Base-by-base conservation (phyloP, 1,284 basidiomycete genomes). In the Bjerkandera adusta region DNA sequence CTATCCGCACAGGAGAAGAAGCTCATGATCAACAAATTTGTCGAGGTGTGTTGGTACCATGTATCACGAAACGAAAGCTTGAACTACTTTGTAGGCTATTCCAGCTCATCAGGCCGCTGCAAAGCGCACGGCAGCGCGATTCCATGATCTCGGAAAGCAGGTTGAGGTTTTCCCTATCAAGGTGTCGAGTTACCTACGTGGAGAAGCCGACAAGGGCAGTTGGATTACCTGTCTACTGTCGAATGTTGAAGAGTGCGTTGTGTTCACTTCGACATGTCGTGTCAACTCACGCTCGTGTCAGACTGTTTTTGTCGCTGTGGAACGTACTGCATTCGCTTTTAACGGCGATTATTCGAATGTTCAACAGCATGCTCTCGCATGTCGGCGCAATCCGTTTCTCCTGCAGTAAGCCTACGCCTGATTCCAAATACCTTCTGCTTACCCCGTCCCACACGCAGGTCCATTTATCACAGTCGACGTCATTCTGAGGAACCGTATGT, bases 1-100 rank as follows among this genome's bases (percentile, higher is more conserved):
- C 54, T 65, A 41, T 50, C 54, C 6, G 7, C 54, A 3, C 45
- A 48, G 18, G 58, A 63, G 54, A 65, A 63, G 59, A 53, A 47
- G 22, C 32, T 61, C n/a, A 63, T 63, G 63, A 60, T 65, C 38
- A 57, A 55, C 41, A 63, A 62, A 41, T 65, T 65, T 47, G 42
- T 62, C 13, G 61, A 63, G 56, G 62, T 60, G 47, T 25, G 38
- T 30, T 3, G 18, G 5, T 21, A 22, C 33, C 13, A 10, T 32
- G 25, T 21, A 27, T 30, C 4, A 12, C n/a, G 27, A 30, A 30
- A 8, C 8, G 27, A 8, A 8, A 30, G 8, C 27, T 8, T 8
- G 27, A 30, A 30, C 8, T 30, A 8, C n/a, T 30, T 30, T 8
- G 8, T 29, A 64, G 62, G 55, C 59, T 7, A 60, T 63, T 6